Evolutionary conservation across 176 grass and related monocot species (phyloP), one percentile per base, ranked within the genome.

Genomic region (Musa acuminata): DNA sequence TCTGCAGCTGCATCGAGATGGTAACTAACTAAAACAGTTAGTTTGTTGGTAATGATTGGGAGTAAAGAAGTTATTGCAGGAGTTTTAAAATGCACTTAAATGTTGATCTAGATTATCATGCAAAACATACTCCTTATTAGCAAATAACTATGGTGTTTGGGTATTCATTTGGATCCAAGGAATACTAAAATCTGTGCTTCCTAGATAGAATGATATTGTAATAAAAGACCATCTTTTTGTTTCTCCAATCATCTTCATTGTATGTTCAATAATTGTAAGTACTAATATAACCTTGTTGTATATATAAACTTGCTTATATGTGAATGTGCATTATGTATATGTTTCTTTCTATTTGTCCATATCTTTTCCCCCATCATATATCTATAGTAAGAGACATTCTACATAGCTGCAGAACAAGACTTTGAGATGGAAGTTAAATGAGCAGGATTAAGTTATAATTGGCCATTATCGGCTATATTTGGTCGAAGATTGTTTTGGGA

Each of bases 1-100:
- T 98, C 90, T 72, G 94, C 90, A 82, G 90, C 94, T 54, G 94
- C 94, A 83, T 98, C 90, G 49, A 93, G 88, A 85, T 29, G 88
- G 94, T 98, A 98, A 51, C 74, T 57, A 62, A 75, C 73, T 3
- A 65, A 51, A 60, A 65, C 29, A 70, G 48, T n/a, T n/a, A n/a
- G n/a, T 69, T 69, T 69, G 48, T 8, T 21, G 16, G 43, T 69
- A 50, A 6, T 7, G 49, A 69, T 49, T 48, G 11, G 67, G 16
- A 49, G 20, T 67, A 69, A 50, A 13, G 2, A 43, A 27, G 3
- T 19, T 68, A 43, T 48, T 43, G 14, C 17, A 14, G 35, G 35
- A 43, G 7, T 57, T 57, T 13, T 13, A 13, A 57, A 17, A 16
- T 57, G 55, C 14, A 57, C 11, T 57, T 57, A 57, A 17, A 57